phyloP scores from a whole-genome alignment of 345 rosid species.

The Syzygium jambos region DNA sequence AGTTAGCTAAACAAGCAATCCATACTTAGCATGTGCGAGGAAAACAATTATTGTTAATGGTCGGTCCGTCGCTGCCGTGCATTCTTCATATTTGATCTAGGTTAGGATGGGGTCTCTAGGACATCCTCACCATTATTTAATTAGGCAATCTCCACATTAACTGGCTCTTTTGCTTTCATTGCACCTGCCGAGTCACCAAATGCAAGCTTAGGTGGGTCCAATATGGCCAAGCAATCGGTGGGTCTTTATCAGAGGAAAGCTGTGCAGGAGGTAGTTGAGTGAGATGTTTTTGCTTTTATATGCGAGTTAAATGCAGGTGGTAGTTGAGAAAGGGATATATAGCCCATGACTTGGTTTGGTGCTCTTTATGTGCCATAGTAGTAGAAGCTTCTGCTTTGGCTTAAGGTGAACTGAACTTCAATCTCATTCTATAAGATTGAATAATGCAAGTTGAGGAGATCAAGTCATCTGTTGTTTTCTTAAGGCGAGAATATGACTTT shows the following conservation, averaged over 20 bases:
- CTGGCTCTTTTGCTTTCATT: not conserved
- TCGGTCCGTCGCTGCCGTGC: not conserved
- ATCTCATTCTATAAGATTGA: not conserved
- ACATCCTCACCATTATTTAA: not conserved
- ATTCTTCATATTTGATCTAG: not conserved
- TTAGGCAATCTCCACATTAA: not conserved
- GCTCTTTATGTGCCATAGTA: not conserved
- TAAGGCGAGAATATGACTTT: not conserved
- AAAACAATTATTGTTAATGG: not conserved
- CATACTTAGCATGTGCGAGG: not conserved
- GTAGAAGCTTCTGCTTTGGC: not conserved
- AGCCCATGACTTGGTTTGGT: not conserved
- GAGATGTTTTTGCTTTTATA: not conserved
- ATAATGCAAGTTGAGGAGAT: not conserved
- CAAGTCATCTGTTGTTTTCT: not conserved
- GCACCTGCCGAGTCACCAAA: not conserved
- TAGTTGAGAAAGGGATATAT: not conserved
- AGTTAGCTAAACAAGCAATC: not conserved
- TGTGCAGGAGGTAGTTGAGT: not conserved
- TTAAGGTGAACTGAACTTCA: not conserved
- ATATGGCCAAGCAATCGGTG: not conserved
- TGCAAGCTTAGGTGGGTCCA: not conserved
- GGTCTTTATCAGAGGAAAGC: not conserved
- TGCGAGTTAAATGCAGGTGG: not conserved
- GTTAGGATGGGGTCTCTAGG: not conserved